Conservation (phyloP, 257 asterid genomes). For the Fraxinus pennsylvanica region DNA sequence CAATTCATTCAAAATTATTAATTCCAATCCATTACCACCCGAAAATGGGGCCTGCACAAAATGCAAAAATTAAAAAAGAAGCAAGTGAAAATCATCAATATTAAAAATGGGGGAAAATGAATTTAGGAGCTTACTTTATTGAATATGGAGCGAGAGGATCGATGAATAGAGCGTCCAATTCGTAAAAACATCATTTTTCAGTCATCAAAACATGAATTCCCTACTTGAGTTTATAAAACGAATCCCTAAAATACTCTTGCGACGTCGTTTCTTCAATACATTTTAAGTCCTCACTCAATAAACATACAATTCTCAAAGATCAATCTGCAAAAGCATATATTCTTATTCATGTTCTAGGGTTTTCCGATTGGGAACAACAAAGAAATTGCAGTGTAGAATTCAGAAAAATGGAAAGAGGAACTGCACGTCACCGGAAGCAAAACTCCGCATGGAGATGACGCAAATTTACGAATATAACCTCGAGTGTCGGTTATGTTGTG, state of each 20-base stretch:
- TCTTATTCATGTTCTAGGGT: not conserved
- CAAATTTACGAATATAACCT: constrained; percentile 27
- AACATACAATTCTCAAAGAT: not conserved
- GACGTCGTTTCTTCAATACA: not conserved
- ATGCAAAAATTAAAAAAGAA: not conserved
- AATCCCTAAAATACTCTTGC: constrained; percentile 9
- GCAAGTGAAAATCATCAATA: not conserved
- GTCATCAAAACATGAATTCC: constrained; percentile 36
- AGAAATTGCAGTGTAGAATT: not conserved
- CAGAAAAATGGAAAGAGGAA: not conserved
- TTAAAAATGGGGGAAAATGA: not conserved
- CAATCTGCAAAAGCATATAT: not conserved
- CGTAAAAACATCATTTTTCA: constrained; percentile 52
- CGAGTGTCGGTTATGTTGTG: not conserved
- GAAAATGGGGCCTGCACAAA: constrained; percentile 36
- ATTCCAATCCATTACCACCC: constrained; percentile 41
- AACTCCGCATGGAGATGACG: not conserved
- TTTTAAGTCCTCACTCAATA: not conserved
- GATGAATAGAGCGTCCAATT: constrained; percentile 48
- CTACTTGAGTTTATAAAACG: not conserved
- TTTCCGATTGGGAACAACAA: not conserved
- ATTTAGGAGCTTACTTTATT: constrained; percentile 36
- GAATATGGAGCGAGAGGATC: constrained; percentile 41
- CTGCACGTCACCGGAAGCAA: not conserved
- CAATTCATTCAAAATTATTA: constrained; percentile 33